These are phyloP conservation scores for Puccinia triticina DNA, from an alignment of 1,284 basidiomycete species.

Conservation along the genomic window DNA sequence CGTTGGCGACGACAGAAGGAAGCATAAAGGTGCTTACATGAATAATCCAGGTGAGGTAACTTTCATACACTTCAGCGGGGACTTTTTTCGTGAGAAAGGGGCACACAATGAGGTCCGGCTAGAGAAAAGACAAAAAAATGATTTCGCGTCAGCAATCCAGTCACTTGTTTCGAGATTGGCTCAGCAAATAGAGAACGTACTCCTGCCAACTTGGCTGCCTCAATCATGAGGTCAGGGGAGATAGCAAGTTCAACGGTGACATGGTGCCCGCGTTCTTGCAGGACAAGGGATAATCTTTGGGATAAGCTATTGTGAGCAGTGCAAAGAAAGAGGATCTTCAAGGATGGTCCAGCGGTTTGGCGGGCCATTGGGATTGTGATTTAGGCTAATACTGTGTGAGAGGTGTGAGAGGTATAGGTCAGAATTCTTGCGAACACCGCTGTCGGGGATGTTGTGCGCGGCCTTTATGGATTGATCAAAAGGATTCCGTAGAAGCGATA, in stretches of 20 bases:
- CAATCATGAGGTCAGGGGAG: slow-evolving; percentile 61
- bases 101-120: slow-evolving; percentile 62
- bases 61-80: slow-evolving; percentile 60
- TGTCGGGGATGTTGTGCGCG: not conserved
- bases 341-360: not conserved
- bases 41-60: slow-evolving; percentile 62
- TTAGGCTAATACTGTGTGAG: not conserved
- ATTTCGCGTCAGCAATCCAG: not conserved
- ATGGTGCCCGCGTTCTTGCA: slow-evolving; percentile 60
- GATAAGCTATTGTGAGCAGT: slow-evolving; percentile 63
- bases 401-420: not conserved
- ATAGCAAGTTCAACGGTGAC: slow-evolving; percentile 62
- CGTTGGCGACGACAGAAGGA: not conserved
- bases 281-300: slow-evolving; percentile 60
- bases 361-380: not conserved
- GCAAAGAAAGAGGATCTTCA: slow-evolving; percentile 61
- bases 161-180: not conserved
- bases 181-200: not conserved
- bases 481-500: not conserved
- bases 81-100: slow-evolving; percentile 63
- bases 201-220: slow-evolving; percentile 59
- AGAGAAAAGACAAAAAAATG: not conserved
- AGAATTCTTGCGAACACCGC: not conserved
- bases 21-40: slow-evolving; percentile 55
- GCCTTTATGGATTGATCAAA: too few relatives aligned